Evolutionary conservation across 169 alveolate species (phyloP), one percentile per base, ranked within the genome.

Genomic region (Perkinsus marinus): DNA sequence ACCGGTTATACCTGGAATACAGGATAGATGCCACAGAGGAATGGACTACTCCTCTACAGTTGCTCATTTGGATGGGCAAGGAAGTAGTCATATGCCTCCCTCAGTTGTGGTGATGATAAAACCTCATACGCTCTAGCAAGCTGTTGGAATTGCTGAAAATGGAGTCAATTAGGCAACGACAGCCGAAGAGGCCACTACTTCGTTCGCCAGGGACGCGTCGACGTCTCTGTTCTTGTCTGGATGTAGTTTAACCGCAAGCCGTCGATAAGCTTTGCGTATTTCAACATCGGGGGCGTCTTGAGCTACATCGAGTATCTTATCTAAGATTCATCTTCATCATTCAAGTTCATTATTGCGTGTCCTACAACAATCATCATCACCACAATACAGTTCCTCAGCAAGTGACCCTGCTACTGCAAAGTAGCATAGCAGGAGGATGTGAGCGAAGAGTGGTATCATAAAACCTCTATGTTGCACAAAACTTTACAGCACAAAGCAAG

Each of bases 301-400:
- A 36, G 93, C 93, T 37, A 97, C 92, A 47, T 98, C 99, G 39
- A 97, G 94, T 89, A 96, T 92, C 79, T 95, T 95, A 91, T 96
- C 96, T 34, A 90, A 36, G 7, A 57, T 7, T 30, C 26, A 30
- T 6, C 26, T 30, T 16, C 34, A 0, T 19, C 22, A 57, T 0
- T 57, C 37, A 30, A 19, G 0, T 0, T 2, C 3, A 16, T 57
- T 13, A 16, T 7, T 30, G 7, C 22, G 34, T 13, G 37, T 30
- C 79, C 79, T 57, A 57, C 79, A 57, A 26, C 79, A 57, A 26
- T 57, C 34, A 16, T 57, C 79, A 13, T 57, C 79, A 19, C 79
- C 79, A 57, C 79, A 57, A 30, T 57, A 57, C 37, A 57, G 79
- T 2, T 57, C 79, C 34, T 57, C 79, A 19, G 79, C 79, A 16